A percentile compares a stretch with the other conserved stretches of the same genome.
phyloP scores from a whole-genome alignment of 768 basidiomycete species.

The Suillus subaureus region DNA sequence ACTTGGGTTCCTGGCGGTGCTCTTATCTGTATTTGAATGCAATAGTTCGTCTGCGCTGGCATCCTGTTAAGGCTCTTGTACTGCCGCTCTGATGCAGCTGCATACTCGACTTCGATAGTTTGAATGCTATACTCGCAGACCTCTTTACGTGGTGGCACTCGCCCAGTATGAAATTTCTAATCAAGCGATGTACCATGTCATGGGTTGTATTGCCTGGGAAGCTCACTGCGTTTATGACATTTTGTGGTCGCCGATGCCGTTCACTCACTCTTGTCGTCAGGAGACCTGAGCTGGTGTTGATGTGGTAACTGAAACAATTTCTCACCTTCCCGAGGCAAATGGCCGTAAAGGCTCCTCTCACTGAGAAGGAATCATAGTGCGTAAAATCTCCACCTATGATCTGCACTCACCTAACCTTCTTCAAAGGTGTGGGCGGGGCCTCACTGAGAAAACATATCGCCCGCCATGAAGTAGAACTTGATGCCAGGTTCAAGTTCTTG shows the following conservation, averaged over 20 bases:
- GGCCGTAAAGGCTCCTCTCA: background rate
- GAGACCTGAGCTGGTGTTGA: background rate
- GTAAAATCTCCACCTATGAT: background rate
- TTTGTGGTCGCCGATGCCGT: background rate
- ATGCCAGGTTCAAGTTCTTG: too few relatives aligned
- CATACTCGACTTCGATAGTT: background rate
- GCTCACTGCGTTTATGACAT: background rate
- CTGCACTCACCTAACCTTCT: background rate
- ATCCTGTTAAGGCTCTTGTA: constrained; percentile 8
- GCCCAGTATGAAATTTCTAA: background rate
- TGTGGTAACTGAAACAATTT: background rate
- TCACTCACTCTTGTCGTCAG: background rate
- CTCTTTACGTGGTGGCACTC: background rate
- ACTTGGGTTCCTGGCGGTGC: constrained; percentile 37
- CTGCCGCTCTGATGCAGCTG: background rate
- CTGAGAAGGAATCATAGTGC: background rate
- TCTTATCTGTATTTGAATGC: constrained; percentile 36
- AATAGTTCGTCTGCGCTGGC: constrained; percentile 30
- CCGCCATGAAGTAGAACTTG: too few relatives aligned
- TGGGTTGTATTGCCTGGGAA: background rate
- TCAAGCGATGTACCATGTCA: background rate
- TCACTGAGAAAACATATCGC: background rate
- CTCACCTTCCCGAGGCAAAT: background rate
- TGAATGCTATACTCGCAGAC: background rate
- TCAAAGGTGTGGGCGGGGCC: background rate